These are phyloP conservation scores for Lentinus tigrinus DNA, from an alignment of 768 basidiomycete species.

Conservation along the genomic window DNA sequence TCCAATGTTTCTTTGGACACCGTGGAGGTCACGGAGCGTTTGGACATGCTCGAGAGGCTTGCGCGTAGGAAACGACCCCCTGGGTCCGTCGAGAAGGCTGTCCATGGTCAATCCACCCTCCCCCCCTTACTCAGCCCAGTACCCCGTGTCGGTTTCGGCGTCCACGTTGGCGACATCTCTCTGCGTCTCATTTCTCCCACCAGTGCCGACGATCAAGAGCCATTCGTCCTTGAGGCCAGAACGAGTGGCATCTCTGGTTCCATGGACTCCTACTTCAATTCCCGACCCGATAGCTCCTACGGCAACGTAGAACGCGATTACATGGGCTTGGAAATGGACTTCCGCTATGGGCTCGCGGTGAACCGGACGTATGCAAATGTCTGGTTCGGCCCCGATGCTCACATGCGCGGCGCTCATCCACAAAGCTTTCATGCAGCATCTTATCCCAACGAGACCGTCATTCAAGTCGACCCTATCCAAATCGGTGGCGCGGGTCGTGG, in stretches of 20 bases:
- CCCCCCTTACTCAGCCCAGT: conserved; percentile 35
- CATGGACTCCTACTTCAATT: conserved; percentile 42
- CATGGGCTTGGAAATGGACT: conserved; percentile 45
- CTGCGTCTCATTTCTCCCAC: conserved; percentile 51
- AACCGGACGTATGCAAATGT: conserved; percentile 55
- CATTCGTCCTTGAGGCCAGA: conserved; percentile 55
- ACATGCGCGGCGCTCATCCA: conserved; percentile 11
- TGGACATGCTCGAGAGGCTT: conserved; percentile 49
- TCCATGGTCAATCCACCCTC: conserved; percentile 22
- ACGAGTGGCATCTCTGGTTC: conserved; percentile 51
- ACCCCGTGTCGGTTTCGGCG: conserved; percentile 49
- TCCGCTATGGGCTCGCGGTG: conserved; percentile 40
- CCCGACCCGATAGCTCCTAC: conserved; percentile 23
- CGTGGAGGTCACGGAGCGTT: conserved; percentile 51
- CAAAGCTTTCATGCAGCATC: conserved; percentile 24
- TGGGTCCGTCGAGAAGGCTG: conserved; percentile 16
- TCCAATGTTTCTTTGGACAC: conserved; percentile 33
- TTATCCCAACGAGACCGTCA: conserved; percentile 34
- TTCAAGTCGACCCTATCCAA: conserved; percentile 61
- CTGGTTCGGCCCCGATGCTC: conserved; percentile 17
- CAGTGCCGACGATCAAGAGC: conserved; percentile 35
- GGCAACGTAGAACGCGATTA: conserved; percentile 33
- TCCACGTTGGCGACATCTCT: conserved; percentile 49
- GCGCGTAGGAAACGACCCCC: conserved; percentile 18
- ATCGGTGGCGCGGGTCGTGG: conserved; percentile 42